phyloP scores from a whole-genome alignment of 179 eudicot genomes.

The Amaranthus tricolor region DNA sequence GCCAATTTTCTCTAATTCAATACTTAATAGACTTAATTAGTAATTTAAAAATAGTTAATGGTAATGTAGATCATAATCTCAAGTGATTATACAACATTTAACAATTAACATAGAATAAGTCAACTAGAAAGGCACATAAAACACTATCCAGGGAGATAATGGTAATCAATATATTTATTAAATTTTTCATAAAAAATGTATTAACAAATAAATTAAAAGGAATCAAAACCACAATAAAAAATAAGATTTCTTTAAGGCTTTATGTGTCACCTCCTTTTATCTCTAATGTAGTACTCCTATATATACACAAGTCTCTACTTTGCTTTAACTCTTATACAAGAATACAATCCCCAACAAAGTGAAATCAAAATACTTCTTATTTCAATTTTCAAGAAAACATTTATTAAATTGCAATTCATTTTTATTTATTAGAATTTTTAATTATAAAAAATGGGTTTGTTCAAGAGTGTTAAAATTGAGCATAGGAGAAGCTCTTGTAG shows the following conservation, averaged over 20 bases:
- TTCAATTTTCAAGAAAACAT: background rate
- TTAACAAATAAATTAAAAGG: background rate
- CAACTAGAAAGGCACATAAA: constrained; percentile 4
- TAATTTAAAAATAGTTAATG: no score
- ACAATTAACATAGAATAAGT: background rate
- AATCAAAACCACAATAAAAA: background rate
- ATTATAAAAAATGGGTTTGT: constrained; percentile 12
- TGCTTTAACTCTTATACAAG: background rate
- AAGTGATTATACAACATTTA: background rate
- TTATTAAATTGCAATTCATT: background rate
- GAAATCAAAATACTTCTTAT: background rate
- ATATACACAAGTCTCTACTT: background rate
- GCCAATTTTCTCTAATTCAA: no score
- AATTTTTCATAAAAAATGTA: no score
- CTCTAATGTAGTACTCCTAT: no score
- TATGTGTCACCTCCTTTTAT: background rate
- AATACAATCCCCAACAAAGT: background rate
- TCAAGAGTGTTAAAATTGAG: constrained; percentile 16
- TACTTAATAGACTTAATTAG: no score
- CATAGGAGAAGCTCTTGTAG: constrained; percentile 14
- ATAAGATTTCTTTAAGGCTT: background rate
- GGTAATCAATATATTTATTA: background rate
- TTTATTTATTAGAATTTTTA: background rate
- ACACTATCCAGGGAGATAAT: background rate
- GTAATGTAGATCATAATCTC: background rate